Evolutionary conservation across 441 rosid genomes (phyloP).

Genomic region (Pelargonium australe): DNA sequence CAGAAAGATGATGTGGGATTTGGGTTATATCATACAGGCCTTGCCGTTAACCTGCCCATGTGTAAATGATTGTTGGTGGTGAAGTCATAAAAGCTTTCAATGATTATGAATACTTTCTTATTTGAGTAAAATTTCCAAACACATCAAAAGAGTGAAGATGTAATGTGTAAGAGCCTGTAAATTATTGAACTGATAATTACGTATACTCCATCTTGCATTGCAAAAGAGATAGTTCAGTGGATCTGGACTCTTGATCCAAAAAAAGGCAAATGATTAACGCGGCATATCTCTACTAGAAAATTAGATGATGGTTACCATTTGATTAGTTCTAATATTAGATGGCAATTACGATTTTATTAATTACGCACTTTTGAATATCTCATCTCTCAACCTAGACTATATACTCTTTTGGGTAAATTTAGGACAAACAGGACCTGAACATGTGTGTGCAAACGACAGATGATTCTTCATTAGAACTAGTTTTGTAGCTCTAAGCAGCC

Average conservation of each 20-base stretch:
- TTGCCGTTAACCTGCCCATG: constrained; percentile 17
- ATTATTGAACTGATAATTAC: neutral
- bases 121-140: neutral
- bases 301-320: neutral
- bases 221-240: constrained; percentile 2
- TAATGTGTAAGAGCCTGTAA: neutral
- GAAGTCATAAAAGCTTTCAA: constrained; percentile 18
- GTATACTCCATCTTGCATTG: neutral
- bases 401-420: neutral
- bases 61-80: constrained; percentile 27
- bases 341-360: neutral
- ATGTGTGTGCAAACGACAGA: neutral
- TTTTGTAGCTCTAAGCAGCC: neutral
- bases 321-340: neutral
- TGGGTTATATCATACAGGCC: constrained; percentile 18
- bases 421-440: neutral
- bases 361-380: neutral
- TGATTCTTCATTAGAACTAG: neutral
- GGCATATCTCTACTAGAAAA: neutral
- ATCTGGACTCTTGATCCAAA: neutral
- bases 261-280: neutral
- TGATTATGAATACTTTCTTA: constrained; percentile 1
- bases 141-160: neutral
- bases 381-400: constrained; percentile 1
- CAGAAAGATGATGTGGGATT: constrained; percentile 17